A percentile compares a stretch with the other conserved stretches of the same genome.
Evolutionary conservation across 768 basidiomycete species (phyloP).

Genomic region (Sistotremastrum niveocremeum): DNA sequence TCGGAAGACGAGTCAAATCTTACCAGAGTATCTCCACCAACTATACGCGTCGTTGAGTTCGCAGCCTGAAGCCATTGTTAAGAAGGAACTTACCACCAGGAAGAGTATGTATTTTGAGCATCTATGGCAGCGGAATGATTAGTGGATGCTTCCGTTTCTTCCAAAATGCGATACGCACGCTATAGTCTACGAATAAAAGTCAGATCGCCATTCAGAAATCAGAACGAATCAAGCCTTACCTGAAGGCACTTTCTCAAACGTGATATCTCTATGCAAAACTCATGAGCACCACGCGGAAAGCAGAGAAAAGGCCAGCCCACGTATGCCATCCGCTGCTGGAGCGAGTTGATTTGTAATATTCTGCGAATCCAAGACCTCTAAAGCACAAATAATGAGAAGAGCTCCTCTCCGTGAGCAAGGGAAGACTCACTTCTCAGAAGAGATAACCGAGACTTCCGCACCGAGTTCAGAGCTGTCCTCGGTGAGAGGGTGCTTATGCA

Average conservation of each 20-base stretch:
- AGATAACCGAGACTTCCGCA: slow-evolving; percentile 40
- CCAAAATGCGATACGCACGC: slow-evolving; percentile 16
- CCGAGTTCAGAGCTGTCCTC: slow-evolving; percentile 35
- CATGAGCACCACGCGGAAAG: slow-evolving; percentile 1
- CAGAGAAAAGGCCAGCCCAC: neutral
- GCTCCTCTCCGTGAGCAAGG: neutral
- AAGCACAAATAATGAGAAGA: neutral
- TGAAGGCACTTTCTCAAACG: slow-evolving; percentile 46
- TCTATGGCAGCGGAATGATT: slow-evolving; percentile 13
- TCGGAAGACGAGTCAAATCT: slow-evolving; percentile 10
- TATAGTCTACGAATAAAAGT: slow-evolving; percentile 26
- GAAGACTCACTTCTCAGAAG: slow-evolving; percentile 25
- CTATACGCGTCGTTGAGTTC: slow-evolving; percentile 3
- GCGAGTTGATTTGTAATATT: slow-evolving; percentile 17
- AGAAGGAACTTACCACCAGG: slow-evolving; percentile 9
- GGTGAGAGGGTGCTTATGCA: slow-evolving; percentile 47
- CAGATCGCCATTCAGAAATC: no score
- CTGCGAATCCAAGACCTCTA: slow-evolving; percentile 28
- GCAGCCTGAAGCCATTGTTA: neutral
- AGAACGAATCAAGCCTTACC: no score
- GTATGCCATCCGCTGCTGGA: slow-evolving; percentile 18
- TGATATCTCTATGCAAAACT: slow-evolving; percentile 45
- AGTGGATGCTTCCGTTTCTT: neutral
- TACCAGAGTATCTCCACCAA: slow-evolving; percentile 27
- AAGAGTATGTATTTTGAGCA: slow-evolving; percentile 22